Evolutionary conservation across 2,329 filamentous ascomycete genomes (phyloP), one percentile per base, ranked within the genome.

Genomic region (Myriangium duriaei): DNA sequence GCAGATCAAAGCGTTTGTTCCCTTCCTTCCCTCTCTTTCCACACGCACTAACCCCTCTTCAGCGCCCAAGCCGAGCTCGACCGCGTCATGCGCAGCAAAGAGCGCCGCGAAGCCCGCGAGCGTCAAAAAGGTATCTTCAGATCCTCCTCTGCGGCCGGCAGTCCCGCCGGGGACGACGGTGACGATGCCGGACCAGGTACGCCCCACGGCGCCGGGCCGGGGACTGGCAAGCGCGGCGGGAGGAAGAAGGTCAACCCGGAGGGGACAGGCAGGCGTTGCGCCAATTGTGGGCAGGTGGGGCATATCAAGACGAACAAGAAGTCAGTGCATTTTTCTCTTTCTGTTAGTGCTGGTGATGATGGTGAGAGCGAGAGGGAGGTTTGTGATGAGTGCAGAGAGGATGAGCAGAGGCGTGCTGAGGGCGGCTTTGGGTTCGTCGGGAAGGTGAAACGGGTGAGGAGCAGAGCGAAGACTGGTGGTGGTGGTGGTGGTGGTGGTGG

Each of bases 241-340:
- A 49, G 53, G 13, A 52, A 79, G 44, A 92, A 84, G 40, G 53
- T 79, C 45, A 92, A 84, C 38, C 80, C 80, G 21, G 68, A 65
- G 24, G 68, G 68, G 31, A 79, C 75, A 9, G 69, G 71, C 40
- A 74, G 92, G 51, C 96, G 96, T 65, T 98, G 91, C 63, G 91
- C 91, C 48, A 96, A 95, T 60, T 98, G 91, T 63, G 91, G 91
- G 35, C 82, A 91, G 59, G 81, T 93, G 39, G 91, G 91, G 19
- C 91, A 98, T 55, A 98, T 98, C 68, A 95, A 95, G 63, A 96
- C 88, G 33, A 96, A 96, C 68, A 93, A 95, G 67, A 96, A 95
- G 85, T 91, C 74, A 63, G 69, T 61, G 49, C 47, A 43, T 28
- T 47, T 44, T 43, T 37, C 36, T 43, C 42, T 45, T 32, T 34